Evolutionary conservation across 495 filamentous ascomycete species (phyloP), one percentile per base, ranked within the genome.

Genomic region (Jackrogersella minutella): DNA sequence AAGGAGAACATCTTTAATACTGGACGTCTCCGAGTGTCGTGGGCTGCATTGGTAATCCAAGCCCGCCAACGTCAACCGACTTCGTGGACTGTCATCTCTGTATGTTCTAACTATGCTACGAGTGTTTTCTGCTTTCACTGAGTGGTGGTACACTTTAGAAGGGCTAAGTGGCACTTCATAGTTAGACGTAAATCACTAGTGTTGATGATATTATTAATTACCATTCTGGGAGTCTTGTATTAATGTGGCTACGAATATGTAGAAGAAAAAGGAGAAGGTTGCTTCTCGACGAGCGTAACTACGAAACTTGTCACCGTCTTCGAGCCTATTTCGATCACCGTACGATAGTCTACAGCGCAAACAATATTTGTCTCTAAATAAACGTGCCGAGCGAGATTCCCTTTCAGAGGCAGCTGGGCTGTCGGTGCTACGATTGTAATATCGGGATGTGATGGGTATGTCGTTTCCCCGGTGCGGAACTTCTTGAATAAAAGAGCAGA

Each of bases 21-120:
- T 51, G 47, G 50, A 44, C 51, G 28, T 41, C 33, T 52, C 49
- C 47, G 54, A 50, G 26, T 39, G 52, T 57, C 47, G 53, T 67
- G 46, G 68, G 68, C 51, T 62, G 63, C 49, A 70, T 70, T 70
- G 68, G 68, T 67, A 62, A 70, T 67, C 68, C 46, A 62, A 54
- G 16, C 39, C 57, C 52, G 47, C 55, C 50, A 58, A 30, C 47
- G 37, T 16, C 44, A 51, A 33, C 33, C 28, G 40, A 16, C 49
- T 44, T 67, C 47, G 17, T 19, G 17, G 49, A 16, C 46, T 53
- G 24, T 36, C 49, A 57, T 66, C 53, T 47, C 30, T 66, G 56
- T 69, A 66, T 31, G 67, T 70, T 34, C 40, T 31, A 22, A 58
- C 36, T 17, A 54, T 21, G 17, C 22, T 24, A 30, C 53, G 50